phyloP scores from a whole-genome alignment of 495 filamentous ascomycete species.

The Umbilicaria muhlenbergii region DNA sequence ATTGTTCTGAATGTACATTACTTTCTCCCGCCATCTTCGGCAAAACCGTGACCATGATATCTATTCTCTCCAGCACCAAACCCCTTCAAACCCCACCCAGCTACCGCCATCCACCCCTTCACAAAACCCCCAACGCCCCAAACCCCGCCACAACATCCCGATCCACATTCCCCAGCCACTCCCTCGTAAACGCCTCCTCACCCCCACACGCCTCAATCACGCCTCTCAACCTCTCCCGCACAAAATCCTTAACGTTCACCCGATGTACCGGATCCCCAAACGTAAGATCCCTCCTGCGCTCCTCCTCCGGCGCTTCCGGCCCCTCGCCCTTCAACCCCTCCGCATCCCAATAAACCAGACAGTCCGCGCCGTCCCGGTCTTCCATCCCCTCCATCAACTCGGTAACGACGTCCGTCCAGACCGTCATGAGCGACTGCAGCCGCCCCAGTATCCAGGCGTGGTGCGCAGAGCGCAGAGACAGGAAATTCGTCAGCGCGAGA shows the following conservation, averaged over 20 bases:
- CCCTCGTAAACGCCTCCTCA: constrained; percentile 51
- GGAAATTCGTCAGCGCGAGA: constrained; percentile 66
- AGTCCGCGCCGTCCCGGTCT: constrained; percentile 22
- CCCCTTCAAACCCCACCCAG: too few relatives aligned
- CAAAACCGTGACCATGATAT: too few relatives aligned
- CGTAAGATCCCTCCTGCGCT: constrained; percentile 37
- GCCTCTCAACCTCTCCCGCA: constrained; percentile 47
- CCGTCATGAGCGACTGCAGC: constrained; percentile 49
- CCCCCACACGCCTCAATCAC: constrained; percentile 58
- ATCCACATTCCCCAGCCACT: constrained; percentile 84
- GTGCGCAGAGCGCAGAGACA: constrained; percentile 43
- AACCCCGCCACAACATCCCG: constrained; percentile 60
- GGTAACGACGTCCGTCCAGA: constrained; percentile 54
- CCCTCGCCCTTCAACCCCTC: constrained; percentile 16
- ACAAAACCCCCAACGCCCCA: constrained; percentile 33
- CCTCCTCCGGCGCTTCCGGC: constrained; percentile 49
- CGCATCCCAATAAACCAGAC: constrained; percentile 36
- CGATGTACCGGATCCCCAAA: constrained; percentile 53
- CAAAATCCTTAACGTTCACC: constrained; percentile 52
- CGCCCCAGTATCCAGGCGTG: constrained; percentile 38
- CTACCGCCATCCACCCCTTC: neutral
- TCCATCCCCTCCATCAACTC: constrained; percentile 35
- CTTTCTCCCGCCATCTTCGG: too few relatives aligned
- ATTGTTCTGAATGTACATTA: too few relatives aligned
- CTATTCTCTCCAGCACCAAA: too few relatives aligned